Percentiles rank a stretch among this genome's conserved stretches.
Conservation (phyloP, 441 rosid genomes). For the Metrosideros polymorpha region DNA sequence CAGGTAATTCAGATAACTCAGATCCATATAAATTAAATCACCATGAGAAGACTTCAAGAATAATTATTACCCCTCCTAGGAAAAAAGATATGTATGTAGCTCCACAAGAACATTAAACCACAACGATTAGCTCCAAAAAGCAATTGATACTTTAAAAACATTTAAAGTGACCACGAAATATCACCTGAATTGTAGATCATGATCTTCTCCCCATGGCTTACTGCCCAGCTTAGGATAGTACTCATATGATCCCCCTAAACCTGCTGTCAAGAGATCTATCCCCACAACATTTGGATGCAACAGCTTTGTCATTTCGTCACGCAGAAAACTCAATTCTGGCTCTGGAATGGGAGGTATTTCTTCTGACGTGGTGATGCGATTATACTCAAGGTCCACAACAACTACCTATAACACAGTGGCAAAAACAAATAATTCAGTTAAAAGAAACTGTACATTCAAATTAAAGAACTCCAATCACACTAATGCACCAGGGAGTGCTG, state of each 20-base stretch:
- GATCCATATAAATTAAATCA: slow-evolving; percentile 11
- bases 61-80: background rate
- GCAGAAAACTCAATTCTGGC: slow-evolving; percentile 81
- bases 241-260: slow-evolving; percentile 47
- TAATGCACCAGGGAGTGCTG: background rate
- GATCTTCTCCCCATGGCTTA: slow-evolving; percentile 97
- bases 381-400: slow-evolving; percentile 92
- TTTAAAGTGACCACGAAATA: background rate
- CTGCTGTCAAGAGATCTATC: slow-evolving; percentile 75
- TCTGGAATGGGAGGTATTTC: slow-evolving; percentile 97
- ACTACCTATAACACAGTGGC: slow-evolving; percentile 60
- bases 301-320: slow-evolving; percentile 67
- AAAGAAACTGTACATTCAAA: background rate
- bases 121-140: slow-evolving; percentile 9
- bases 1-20: background rate
- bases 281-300: slow-evolving; percentile 83
- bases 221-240: slow-evolving; percentile 38
- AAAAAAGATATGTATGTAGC: background rate
- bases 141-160: slow-evolving; percentile 12
- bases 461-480: background rate
- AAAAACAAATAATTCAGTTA: background rate
- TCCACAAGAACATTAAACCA: background rate
- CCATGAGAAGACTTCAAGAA: slow-evolving; percentile 1
- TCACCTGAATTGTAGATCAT: slow-evolving; percentile 94
- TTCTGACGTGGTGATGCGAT: slow-evolving; percentile 77